Evolutionary conservation across 352 stramenopile species (phyloP), one percentile per base, ranked within the genome.

Genomic region (Globisporangium okanoganense): DNA sequence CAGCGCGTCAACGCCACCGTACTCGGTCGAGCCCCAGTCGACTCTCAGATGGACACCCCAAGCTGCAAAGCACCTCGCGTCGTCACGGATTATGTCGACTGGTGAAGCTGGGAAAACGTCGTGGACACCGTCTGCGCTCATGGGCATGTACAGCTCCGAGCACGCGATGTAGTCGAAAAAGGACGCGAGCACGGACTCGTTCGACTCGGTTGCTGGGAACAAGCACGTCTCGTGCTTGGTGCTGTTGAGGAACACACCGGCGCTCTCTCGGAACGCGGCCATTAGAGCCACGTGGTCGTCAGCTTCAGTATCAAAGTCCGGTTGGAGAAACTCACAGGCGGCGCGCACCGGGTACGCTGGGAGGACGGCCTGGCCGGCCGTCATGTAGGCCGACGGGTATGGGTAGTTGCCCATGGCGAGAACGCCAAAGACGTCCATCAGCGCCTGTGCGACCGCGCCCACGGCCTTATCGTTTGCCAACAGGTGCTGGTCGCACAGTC

Each of bases 131-230:
- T 78, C 72, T 16, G 70, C 72, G 24, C 65, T 66, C 45, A 82
- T 74, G 5, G 78, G 75, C 69, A 78, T 73, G 50, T 78, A 82
- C 4, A 82, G 61, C 65, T 80, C 70, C 0, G 77, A 70, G 58
- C 77, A 87, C 53, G 78, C 66, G 20, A 87, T 57, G 52, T 80
- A 86, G 58, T 71, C 57, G 72, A 66, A 82, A 5, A 84, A 72
- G 50, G 79, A 75, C 18, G 73, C 65, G 13, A 79, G 75, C 12
- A 35, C 31, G 25, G 61, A 52, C 50, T 67, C 60, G 33, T 81
- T 78, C 5, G 66, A 67, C 5, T 52, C 43, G 13, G 61, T 9
- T 6, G 45, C 0, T n/a, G 67, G 67, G 62, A 77, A 65, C 13
- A 70, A 75, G 51, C 77, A 86, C 18, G 29, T 43, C 38, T 70